These are phyloP conservation scores for Lathyrus tuberosus DNA, from an alignment of 306 rosid genomes.

Conservation along the genomic window DNA sequence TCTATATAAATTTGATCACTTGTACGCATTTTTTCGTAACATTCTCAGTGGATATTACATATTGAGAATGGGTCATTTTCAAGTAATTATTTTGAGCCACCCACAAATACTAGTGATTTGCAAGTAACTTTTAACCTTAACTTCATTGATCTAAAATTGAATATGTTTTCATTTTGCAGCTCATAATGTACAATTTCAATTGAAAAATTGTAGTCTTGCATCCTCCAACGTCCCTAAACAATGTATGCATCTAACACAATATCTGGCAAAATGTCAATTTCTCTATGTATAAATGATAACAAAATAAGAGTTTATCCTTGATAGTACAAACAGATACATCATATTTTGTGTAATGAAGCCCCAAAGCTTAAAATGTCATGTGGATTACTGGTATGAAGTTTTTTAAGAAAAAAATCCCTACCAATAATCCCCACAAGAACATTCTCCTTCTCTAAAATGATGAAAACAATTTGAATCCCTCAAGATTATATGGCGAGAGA, in stretches of 20 bases:
- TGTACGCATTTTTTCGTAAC: background rate
- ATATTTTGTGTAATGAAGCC: conserved; percentile 24
- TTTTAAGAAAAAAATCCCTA: conserved; percentile 40
- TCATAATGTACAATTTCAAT: background rate
- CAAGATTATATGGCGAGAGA: conserved; percentile 65
- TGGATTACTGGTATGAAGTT: background rate
- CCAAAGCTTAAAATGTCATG: conserved; percentile 6
- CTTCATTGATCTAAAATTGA: background rate
- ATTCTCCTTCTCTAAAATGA: conserved; percentile 74
- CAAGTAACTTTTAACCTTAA: background rate
- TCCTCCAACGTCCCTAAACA: background rate
- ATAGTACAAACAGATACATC: conserved; percentile 21
- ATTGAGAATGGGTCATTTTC: conserved; percentile 5
- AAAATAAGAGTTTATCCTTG: conserved; percentile 23
- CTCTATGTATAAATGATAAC: background rate
- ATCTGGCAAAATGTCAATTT: conserved; percentile 6
- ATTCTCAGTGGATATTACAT: background rate
- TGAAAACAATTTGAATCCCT: conserved; percentile 93
- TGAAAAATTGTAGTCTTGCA: background rate
- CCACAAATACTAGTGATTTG: background rate
- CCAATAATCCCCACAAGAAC: conserved; percentile 95
- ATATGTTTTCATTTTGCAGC: background rate
- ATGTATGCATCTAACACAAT: background rate
- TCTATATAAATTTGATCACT: conserved; percentile 10
- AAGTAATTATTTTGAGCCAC: background rate